These are phyloP conservation scores for Paspalum vaginatum DNA, from an alignment of 176 grass and related monocot species.

Conservation along the genomic window DNA sequence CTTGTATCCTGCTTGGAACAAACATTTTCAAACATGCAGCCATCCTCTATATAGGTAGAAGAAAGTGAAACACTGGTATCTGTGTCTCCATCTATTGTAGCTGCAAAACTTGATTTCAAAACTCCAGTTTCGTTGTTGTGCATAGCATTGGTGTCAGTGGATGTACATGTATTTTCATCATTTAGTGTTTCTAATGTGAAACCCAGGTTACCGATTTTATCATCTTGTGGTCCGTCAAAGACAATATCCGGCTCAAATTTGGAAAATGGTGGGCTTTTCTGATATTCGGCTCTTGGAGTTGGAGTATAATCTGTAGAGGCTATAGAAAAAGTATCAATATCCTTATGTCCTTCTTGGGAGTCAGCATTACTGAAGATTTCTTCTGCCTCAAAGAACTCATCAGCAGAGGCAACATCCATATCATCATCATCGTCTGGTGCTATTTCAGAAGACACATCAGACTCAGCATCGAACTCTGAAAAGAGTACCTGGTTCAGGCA, in stretches of 20 bases:
- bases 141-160: conserved; percentile 18
- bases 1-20: conserved; percentile 35
- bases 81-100: conserved; percentile 29
- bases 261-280: conserved; percentile 48
- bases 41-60: conserved; percentile 38
- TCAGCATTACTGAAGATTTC: conserved; percentile 83
- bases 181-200: conserved; percentile 39
- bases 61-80: background rate
- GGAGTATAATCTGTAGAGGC: conserved; percentile 48
- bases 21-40: conserved; percentile 14
- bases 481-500: conserved; percentile 98
- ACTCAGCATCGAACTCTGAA: conserved; percentile 93
- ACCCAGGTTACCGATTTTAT: conserved; percentile 35
- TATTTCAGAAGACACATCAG: conserved; percentile 55
- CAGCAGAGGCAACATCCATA: conserved; percentile 63
- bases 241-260: conserved; percentile 44
- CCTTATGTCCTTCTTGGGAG: conserved; percentile 68
- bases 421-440: conserved; percentile 45
- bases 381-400: conserved; percentile 94
- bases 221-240: conserved; percentile 28
- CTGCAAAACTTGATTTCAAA: conserved; percentile 33
- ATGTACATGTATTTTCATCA: conserved; percentile 38
- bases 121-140: background rate
- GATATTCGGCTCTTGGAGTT: conserved; percentile 45
- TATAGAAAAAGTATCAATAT: conserved; percentile 47